These are phyloP conservation scores for Trypanosoma grayi DNA, from an alignment of 208 protist genomes.

Conservation along the genomic window DNA sequence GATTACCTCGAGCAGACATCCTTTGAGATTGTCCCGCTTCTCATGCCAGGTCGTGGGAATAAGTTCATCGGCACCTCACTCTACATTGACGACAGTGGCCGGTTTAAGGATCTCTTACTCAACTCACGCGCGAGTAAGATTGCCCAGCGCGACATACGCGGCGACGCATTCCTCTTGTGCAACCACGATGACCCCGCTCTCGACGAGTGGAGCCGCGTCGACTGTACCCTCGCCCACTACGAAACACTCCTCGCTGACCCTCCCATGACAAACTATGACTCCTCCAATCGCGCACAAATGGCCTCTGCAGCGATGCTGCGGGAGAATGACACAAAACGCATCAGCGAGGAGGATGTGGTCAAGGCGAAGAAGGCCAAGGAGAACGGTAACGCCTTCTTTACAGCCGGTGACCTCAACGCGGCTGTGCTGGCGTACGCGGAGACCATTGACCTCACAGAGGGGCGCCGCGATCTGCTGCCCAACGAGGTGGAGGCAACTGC, in stretches of 20 bases:
- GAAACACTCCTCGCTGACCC: constrained; percentile 42
- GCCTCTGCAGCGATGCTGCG: constrained; percentile 43
- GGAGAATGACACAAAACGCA: constrained; percentile 65
- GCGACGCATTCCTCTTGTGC: constrained; percentile 84
- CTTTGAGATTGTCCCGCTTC: constrained; percentile 86
- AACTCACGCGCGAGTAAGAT: constrained; percentile 83
- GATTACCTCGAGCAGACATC: constrained; percentile 72
- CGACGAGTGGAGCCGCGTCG: constrained; percentile 81
- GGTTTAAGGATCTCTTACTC: constrained; percentile 81
- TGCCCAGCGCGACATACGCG: constrained; percentile 85
- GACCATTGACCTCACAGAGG: constrained; percentile 56
- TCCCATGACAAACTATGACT: constrained; percentile 48
- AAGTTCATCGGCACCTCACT: constrained; percentile 80
- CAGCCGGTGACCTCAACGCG: constrained; percentile 36
- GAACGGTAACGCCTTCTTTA: constrained; percentile 58
- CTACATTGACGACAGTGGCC: constrained; percentile 88
- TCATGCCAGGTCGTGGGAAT: constrained; percentile 72
- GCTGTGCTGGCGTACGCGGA: constrained; percentile 63
- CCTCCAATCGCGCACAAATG: constrained; percentile 76
- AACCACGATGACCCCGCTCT: constrained; percentile 88
- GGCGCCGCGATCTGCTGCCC: constrained; percentile 59
- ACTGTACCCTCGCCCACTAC: constrained; percentile 50
- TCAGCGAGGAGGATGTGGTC: constrained; percentile 54
- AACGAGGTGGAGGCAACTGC: constrained; percentile 54
- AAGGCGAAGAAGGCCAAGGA: constrained; percentile 56